phyloP scores from a whole-genome alignment of 139 green algal species.

The Auxenochlorella protothecoides region DNA sequence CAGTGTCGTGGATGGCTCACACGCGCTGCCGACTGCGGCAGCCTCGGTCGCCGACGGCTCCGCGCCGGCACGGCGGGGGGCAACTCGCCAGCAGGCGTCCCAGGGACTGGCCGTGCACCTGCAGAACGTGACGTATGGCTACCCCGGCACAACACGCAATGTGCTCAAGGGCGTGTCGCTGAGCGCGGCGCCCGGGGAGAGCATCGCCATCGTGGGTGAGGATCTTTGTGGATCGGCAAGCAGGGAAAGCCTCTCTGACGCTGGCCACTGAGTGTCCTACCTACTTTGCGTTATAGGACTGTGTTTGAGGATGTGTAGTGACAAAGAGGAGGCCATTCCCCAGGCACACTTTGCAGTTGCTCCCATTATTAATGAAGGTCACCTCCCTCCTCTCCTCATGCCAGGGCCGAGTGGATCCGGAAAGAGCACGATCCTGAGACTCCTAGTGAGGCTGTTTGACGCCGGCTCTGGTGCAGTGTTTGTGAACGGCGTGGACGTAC shows the following conservation, averaged over 20 bases:
- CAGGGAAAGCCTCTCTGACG: too few species aligned
- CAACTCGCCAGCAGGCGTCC: too few species aligned
- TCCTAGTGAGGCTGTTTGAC: constrained; percentile 67
- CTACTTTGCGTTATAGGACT: too few species aligned
- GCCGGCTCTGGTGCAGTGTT: constrained; percentile 20
- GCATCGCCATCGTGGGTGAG: constrained; percentile 26
- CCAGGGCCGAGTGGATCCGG: constrained; percentile 27
- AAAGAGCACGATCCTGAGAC: constrained; percentile 46
- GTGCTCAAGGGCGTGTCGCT: constrained; percentile 45
- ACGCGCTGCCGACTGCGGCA: not conserved
- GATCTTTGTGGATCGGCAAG: too few species aligned
- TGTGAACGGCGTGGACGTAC: constrained; percentile 64
- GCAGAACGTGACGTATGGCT: constrained; percentile 58
- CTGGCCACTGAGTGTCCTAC: too few species aligned
- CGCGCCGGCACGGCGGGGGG: too few species aligned
- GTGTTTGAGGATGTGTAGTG: too few species aligned
- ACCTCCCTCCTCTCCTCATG: too few species aligned
- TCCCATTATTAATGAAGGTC: not conserved
- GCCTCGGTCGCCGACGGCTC: not conserved
- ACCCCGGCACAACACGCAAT: constrained; percentile 28
- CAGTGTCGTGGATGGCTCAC: constrained; percentile 46
- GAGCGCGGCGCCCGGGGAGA: constrained; percentile 33
- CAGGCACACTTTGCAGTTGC: not conserved
- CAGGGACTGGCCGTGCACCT: constrained; percentile 41
- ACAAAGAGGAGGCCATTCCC: not conserved